Evolutionary conservation across 331 rosid genomes (phyloP).

Genomic region (Pyracantha coccinea): DNA sequence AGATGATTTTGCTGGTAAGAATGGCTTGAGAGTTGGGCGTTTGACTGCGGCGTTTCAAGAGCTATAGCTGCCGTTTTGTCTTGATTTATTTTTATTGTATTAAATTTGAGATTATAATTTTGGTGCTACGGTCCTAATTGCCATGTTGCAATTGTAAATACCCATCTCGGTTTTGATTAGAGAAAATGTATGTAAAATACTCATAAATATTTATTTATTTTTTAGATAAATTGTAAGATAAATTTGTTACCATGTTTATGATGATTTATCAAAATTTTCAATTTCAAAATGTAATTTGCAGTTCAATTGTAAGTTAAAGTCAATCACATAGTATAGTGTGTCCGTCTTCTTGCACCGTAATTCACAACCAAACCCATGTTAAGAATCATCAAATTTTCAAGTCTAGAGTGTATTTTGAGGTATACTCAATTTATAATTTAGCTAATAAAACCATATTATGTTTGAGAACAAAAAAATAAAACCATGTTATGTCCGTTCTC

Average conservation of each 20-base stretch:
- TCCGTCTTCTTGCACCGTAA: too few relatives aligned
- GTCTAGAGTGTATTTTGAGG: too few relatives aligned
- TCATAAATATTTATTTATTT: not conserved
- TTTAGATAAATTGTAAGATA: not conserved
- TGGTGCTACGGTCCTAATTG: not conserved
- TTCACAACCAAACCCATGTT: too few relatives aligned
- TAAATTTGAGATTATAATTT: not conserved
- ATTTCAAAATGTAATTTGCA: too few relatives aligned
- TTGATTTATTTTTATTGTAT: not conserved
- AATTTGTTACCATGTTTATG: not conserved
- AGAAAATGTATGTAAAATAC: not conserved
- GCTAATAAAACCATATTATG: too few relatives aligned
- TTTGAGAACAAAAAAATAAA: too few relatives aligned
- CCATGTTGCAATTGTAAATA: not conserved
- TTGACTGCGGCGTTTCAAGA: slow-evolving; percentile 28
- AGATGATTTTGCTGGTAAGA: slow-evolving; percentile 5
- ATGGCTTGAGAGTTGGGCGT: slow-evolving; percentile 23
- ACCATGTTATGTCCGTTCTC: too few relatives aligned
- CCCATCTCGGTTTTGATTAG: not conserved
- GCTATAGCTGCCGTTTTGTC: not conserved
- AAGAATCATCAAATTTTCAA: too few relatives aligned
- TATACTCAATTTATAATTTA: too few relatives aligned
- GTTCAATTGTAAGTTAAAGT: too few relatives aligned
- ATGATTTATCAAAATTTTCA: not conserved
- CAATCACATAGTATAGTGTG: too few relatives aligned